Evolutionary conservation across 23 red algal genomes (phyloP).

Genomic region (Gracilaria domingensis): DNA sequence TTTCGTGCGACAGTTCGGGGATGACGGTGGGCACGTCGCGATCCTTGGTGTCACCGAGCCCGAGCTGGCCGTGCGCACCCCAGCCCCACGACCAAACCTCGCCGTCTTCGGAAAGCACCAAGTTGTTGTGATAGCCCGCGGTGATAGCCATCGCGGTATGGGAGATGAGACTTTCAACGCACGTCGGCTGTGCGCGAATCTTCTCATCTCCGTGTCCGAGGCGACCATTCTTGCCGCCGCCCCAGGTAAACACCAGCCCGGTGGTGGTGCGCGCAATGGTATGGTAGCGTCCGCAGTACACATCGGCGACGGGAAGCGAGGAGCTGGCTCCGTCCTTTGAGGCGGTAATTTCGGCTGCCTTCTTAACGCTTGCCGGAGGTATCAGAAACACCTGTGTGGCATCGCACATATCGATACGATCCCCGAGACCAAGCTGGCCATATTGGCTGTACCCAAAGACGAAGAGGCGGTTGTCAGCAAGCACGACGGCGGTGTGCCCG

Average conservation of each 20-base stretch:
- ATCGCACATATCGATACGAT: constrained; percentile 81
- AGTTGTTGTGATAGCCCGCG: constrained; percentile 92
- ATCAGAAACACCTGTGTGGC: constrained; percentile 71
- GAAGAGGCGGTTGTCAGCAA: constrained; percentile 68
- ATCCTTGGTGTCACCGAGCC: constrained; percentile 82
- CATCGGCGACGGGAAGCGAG: constrained; percentile 46
- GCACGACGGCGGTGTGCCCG: constrained; percentile 89
- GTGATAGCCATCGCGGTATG: constrained; percentile 63
- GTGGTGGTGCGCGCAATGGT: constrained; percentile 74
- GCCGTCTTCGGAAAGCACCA: constrained; percentile 78
- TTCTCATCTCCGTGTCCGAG: constrained; percentile 92
- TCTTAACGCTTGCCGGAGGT: constrained; percentile 22
- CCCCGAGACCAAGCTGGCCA: constrained; percentile 95
- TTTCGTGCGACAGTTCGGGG: constrained; percentile 44
- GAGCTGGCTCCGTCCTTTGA: constrained; percentile 37
- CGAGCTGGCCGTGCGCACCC: constrained; percentile 98
- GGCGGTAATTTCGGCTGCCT: background rate
- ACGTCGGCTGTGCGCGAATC: constrained; percentile 74
- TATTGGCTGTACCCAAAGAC: constrained; percentile 95
- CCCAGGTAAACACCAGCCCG: constrained; percentile 93
- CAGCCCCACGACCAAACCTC: constrained; percentile 96
- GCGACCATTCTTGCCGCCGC: constrained; percentile 97
- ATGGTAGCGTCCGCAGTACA: constrained; percentile 94
- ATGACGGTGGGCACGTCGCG: constrained; percentile 72
- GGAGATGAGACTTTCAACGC: constrained; percentile 50